Percentiles rank a stretch among this genome's conserved stretches.
phyloP scores from a whole-genome alignment of 106 monocot species.

The Apostasia shenzhenica region DNA sequence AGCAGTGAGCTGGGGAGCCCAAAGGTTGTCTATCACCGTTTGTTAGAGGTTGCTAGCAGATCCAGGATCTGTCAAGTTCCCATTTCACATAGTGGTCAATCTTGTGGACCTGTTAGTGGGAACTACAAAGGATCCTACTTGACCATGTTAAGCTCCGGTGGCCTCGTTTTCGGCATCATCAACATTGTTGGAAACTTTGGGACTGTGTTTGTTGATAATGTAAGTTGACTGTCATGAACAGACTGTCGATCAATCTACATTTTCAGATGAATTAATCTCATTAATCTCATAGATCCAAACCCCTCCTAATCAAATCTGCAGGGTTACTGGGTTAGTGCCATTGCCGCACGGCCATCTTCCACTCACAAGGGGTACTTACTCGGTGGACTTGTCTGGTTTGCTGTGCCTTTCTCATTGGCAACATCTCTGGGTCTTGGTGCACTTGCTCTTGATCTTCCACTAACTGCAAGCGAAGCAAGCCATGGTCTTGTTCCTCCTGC shows the following conservation, averaged over 20 bases:
- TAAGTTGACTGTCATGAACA: constrained; percentile 13
- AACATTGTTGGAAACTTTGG: constrained; percentile 99
- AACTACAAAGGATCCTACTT: constrained; percentile 86
- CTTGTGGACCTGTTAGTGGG: constrained; percentile 87
- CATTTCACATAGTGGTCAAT: constrained; percentile 59
- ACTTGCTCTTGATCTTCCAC: constrained; percentile 90
- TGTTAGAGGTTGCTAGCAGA: constrained; percentile 52
- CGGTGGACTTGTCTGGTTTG: constrained; percentile 98
- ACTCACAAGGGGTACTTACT: constrained; percentile 98
- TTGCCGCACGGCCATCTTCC: constrained; percentile 92
- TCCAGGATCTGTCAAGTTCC: constrained; percentile 52
- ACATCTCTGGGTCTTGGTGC: constrained; percentile 92
- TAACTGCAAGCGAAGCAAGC: constrained; percentile 65
- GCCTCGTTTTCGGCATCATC: constrained; percentile 94
- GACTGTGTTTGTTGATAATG: constrained; percentile 98
- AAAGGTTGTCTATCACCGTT: constrained; percentile 56
- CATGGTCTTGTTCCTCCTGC: constrained; percentile 94
- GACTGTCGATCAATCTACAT: neutral
- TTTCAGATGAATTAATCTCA: neutral
- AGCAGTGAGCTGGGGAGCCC: constrained; percentile 86
- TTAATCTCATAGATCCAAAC: neutral
- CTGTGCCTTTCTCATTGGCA: constrained; percentile 92
- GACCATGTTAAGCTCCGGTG: constrained; percentile 95
- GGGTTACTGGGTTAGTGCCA: constrained; percentile 99
- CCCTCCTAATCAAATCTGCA: constrained; percentile 12